Conservation (phyloP, 2,329 filamentous ascomycete genomes). For the Diaporthe sp. region DNA sequence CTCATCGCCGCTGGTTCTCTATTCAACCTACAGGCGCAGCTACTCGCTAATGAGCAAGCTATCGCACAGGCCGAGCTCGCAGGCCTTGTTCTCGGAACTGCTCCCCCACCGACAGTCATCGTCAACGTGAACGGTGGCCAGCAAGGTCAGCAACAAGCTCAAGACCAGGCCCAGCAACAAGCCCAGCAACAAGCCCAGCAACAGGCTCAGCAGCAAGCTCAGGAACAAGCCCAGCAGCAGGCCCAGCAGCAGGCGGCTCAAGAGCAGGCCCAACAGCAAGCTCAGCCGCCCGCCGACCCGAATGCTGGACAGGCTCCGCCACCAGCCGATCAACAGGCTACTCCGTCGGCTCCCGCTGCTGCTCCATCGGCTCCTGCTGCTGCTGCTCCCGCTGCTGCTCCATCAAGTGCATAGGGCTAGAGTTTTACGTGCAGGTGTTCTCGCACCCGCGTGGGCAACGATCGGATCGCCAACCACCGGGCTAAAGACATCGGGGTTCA, state of each 20-base stretch:
- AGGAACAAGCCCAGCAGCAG: neutral
- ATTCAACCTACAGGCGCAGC: conserved; percentile 47
- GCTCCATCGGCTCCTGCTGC: neutral
- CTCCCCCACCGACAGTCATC: conserved; percentile 37
- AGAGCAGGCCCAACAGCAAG: neutral
- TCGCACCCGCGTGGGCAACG: neutral
- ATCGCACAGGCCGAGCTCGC: conserved; percentile 48
- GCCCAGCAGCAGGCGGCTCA: neutral
- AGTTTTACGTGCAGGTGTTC: neutral
- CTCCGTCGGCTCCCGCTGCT: neutral
- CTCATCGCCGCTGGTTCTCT: conserved; percentile 49
- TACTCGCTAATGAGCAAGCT: conserved; percentile 48
- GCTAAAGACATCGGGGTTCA: neutral
- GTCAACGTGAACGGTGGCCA: conserved; percentile 23
- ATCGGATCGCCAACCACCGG: neutral
- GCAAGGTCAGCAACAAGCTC: conserved; percentile 15
- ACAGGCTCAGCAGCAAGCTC: neutral
- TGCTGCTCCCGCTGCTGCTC: neutral
- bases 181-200: conserved; percentile 4
- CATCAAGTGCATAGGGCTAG: neutral
- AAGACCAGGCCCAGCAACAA: neutral
- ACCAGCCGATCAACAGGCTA: neutral
- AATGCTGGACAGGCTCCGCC: neutral
- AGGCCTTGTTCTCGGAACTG: conserved; percentile 45
- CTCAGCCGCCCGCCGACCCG: neutral